Evolutionary conservation across 1,284 basidiomycete genomes (phyloP).

Genomic region (Athelia sp.): DNA sequence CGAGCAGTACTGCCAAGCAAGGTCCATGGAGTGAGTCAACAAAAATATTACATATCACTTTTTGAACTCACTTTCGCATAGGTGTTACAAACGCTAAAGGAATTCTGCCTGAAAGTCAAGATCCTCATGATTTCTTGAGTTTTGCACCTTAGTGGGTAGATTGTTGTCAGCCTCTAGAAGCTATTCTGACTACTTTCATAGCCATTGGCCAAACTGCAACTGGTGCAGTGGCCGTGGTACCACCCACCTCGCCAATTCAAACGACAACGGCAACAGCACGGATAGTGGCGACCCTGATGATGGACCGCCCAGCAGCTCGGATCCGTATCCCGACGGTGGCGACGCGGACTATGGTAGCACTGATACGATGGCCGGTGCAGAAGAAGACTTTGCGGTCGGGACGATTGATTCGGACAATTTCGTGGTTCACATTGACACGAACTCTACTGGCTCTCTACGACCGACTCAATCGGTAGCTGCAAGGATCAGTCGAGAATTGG

Average conservation of each 20-base stretch:
- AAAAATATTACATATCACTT: too few species aligned
- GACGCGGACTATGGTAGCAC: neutral
- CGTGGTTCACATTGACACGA: too few species aligned
- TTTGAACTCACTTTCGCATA: conserved; percentile 14
- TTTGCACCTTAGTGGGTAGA: conserved; percentile 50
- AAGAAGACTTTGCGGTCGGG: too few species aligned
- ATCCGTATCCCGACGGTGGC: neutral
- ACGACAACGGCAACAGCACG: neutral
- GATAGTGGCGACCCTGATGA: conserved; percentile 1
- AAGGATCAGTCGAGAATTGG: neutral
- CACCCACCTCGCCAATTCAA: conserved; percentile 16
- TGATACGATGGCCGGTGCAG: neutral
- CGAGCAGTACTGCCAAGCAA: conserved; percentile 21
- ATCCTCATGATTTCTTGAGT: conserved; percentile 47
- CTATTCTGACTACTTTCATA: conserved; percentile 14
- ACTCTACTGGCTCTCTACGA: too few species aligned
- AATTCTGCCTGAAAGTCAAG: conserved; percentile 34
- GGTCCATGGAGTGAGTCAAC: conserved; percentile 33
- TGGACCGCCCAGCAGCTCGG: neutral
- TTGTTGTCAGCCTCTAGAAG: neutral
- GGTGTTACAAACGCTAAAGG: conserved; percentile 32
- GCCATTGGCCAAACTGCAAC: conserved; percentile 53
- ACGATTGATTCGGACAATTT: too few species aligned
- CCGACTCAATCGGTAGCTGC: neutral
- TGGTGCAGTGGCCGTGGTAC: conserved; percentile 33